Percentiles rank a stretch among this genome's conserved stretches.
These are phyloP conservation scores for Oldenlandia corymbosa DNA, from an alignment of 257 asterid genomes.

Conservation along the genomic window DNA sequence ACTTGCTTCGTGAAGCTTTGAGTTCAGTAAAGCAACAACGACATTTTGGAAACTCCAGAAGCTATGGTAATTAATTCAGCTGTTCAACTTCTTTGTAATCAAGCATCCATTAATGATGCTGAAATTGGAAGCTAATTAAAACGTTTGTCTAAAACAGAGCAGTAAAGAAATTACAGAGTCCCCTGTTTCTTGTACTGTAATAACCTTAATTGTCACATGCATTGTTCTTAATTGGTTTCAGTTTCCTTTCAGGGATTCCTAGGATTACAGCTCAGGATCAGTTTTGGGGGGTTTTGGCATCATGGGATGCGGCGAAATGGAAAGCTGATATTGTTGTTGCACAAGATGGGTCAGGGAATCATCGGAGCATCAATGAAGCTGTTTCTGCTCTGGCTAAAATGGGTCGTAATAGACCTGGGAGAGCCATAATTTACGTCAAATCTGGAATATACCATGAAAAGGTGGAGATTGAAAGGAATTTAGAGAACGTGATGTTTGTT, in stretches of 20 bases:
- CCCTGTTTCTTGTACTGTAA: neutral
- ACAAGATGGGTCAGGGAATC: conserved; percentile 59
- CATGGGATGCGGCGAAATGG: conserved; percentile 45
- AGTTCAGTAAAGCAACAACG: conserved; percentile 22
- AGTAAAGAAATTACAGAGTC: neutral
- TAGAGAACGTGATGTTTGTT: conserved; percentile 53
- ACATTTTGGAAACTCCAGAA: conserved; percentile 1
- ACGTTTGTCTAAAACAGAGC: neutral
- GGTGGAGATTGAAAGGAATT: conserved; percentile 42
- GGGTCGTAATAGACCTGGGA: conserved; percentile 31
- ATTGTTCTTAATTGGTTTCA: neutral
- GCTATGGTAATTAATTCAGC: conserved; percentile 30
- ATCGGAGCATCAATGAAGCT: conserved; percentile 51
- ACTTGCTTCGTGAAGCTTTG: conserved; percentile 41
- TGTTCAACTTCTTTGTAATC: neutral
- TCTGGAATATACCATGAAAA: conserved; percentile 48
- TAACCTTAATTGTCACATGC: neutral
- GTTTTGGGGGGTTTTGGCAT: conserved; percentile 31
- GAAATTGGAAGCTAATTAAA: neutral
- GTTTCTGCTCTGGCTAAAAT: conserved; percentile 35
- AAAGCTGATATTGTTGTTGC: conserved; percentile 56
- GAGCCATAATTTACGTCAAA: conserved; percentile 46
- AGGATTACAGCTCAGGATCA: conserved; percentile 18
- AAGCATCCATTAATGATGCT: neutral
- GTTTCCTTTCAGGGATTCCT: conserved; percentile 4